A percentile compares a stretch with the other conserved stretches of the same genome.
These are phyloP conservation scores for Amoebophrya sp. DNA, from an alignment of 169 alveolate species.

Conservation along the genomic window DNA sequence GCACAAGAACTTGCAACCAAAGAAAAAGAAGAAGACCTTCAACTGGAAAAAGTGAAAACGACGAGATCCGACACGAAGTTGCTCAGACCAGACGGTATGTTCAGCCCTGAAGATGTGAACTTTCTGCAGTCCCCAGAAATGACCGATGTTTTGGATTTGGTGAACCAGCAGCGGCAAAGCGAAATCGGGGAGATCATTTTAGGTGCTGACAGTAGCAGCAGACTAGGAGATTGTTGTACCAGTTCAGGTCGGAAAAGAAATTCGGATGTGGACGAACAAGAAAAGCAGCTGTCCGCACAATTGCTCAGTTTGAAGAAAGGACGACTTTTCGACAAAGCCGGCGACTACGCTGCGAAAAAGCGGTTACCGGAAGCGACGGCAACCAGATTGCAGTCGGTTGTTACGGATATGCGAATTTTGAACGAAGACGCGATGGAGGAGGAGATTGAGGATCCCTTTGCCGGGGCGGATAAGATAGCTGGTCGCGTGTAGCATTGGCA, in stretches of 20 bases:
- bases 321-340: no score
- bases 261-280: background rate
- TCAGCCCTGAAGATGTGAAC: background rate
- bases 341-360: background rate
- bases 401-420: background rate
- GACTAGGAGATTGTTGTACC: background rate
- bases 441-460: no score
- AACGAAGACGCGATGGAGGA: no score
- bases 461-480: no score
- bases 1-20: no score
- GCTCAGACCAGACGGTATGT: no score
- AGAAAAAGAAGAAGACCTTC: no score
- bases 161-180: background rate
- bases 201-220: background rate
- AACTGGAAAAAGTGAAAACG: no score
- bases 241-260: background rate
- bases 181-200: background rate
- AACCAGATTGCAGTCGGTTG: background rate
- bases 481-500: no score
- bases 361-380: background rate
- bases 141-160: background rate
- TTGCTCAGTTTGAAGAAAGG: no score
- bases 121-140: background rate
- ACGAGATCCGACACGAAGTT: no score
- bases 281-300: no score